Conservation (phyloP, 2,329 filamentous ascomycete species). For the Colletotrichum zoysiae region DNA sequence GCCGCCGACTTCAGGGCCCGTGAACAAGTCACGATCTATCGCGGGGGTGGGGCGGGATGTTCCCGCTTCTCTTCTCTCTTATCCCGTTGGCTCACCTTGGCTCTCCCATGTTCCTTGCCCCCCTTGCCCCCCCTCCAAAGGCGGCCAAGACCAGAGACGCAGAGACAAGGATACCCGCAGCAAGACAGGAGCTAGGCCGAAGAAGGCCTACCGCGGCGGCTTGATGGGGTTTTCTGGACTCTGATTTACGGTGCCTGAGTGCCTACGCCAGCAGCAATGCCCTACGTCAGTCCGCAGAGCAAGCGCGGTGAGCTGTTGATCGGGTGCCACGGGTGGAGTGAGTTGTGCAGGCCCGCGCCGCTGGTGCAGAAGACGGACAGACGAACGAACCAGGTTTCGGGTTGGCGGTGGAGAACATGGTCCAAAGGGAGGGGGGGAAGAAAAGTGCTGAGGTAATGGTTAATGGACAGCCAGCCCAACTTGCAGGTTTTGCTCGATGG, state of each 20-base stretch:
- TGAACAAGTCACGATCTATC: constrained; percentile 20
- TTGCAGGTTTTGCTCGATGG: constrained; percentile 2
- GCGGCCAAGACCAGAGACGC: not conserved
- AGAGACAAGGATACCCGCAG: constrained; percentile 2
- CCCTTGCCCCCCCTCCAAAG: no score
- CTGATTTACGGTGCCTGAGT: not conserved
- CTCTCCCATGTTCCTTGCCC: no score
- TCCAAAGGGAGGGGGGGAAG: not conserved
- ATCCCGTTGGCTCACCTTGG: no score
- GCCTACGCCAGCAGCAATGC: not conserved
- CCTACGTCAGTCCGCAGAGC: constrained; percentile 18
- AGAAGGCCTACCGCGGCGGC: constrained; percentile 24
- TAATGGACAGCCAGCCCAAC: not conserved
- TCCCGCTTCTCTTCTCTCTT: no score
- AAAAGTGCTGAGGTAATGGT: constrained; percentile 25
- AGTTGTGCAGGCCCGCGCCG: not conserved
- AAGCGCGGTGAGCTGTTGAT: constrained; percentile 8
- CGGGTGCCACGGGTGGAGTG: not conserved
- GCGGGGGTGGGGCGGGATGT: constrained; percentile 27
- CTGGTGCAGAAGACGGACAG: not conserved
- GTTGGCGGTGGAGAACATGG: constrained; percentile 16
- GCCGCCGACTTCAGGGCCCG: not conserved
- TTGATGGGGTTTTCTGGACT: not conserved
- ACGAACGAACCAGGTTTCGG: constrained; percentile 29
- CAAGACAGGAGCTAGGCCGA: constrained; percentile 21